phyloP scores from a whole-genome alignment of 139 green algal genomes.

The Micractinium conductrix region DNA sequence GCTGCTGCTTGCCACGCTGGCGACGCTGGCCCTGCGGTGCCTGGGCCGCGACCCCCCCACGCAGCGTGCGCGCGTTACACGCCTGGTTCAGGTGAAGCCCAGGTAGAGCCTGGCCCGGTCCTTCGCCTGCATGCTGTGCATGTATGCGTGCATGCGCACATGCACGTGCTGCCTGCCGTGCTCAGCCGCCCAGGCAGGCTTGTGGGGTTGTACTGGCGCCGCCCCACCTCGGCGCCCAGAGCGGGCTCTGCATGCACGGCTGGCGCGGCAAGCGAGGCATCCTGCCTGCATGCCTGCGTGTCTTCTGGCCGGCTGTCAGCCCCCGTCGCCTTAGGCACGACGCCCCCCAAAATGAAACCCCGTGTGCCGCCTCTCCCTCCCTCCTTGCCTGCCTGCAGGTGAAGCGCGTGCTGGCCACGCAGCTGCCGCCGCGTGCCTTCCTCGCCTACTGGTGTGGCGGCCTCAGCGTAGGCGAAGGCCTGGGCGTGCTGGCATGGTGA shows the following conservation, averaged over 20 bases:
- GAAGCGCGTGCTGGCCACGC: background rate
- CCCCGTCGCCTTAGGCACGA: background rate
- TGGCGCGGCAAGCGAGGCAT: too few species aligned
- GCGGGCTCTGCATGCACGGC: too few species aligned
- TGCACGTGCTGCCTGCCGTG: background rate
- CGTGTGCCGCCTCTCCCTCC: background rate
- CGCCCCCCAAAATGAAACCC: background rate
- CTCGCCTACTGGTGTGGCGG: conserved; percentile 30
- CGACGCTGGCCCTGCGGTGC: background rate
- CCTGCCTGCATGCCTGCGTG: background rate
- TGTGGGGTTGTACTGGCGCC: background rate
- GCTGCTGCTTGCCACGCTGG: background rate
- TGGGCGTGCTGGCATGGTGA: conserved; percentile 5
- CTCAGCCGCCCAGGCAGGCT: background rate
- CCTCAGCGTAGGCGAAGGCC: conserved; percentile 2
- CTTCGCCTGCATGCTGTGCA: background rate
- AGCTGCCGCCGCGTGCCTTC: conserved; percentile 32
- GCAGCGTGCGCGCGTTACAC: background rate
- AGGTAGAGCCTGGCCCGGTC: background rate
- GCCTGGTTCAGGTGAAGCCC: background rate
- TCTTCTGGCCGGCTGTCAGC: background rate
- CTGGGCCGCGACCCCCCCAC: background rate
- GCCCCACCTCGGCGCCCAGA: background rate
- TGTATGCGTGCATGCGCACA: background rate
- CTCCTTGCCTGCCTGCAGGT: background rate